phyloP scores from a whole-genome alignment of 2,329 filamentous ascomycete genomes.

The Cercospora sesami region DNA sequence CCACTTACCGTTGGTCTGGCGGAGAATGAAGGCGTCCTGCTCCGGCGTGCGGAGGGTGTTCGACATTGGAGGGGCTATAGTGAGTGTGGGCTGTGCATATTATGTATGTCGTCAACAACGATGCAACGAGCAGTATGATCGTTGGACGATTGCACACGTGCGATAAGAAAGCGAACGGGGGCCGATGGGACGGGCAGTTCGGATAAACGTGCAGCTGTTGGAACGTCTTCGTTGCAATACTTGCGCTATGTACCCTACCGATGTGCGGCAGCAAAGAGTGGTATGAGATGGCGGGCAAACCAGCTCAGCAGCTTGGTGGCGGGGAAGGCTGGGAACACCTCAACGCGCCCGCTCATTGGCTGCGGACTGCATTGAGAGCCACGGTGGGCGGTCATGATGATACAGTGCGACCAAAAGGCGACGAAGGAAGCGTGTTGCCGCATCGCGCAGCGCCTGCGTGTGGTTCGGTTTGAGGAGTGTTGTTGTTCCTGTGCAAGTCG shows the following conservation, averaged over 20 bases:
- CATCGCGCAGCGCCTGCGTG: not conserved
- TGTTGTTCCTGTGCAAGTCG: not conserved
- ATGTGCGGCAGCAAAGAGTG: not conserved
- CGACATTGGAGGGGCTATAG: conserved; percentile 16
- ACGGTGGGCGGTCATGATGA: not conserved
- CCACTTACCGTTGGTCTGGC: conserved; percentile 28
- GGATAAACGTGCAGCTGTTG: conserved; percentile 7
- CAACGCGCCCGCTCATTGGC: conserved; percentile 5
- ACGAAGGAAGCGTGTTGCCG: not conserved
- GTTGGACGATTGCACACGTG: conserved; percentile 8
- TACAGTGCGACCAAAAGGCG: not conserved
- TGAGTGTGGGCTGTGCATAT: not conserved
- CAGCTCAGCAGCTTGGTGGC: conserved; percentile 7
- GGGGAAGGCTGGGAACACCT: conserved; percentile 10
- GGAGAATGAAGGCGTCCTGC: conserved; percentile 18
- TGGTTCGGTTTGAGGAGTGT: not conserved
- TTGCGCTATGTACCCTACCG: not conserved
- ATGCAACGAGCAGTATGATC: not conserved
- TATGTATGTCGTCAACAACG: not conserved
- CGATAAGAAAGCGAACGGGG: conserved; percentile 9
- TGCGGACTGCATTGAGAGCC: not conserved
- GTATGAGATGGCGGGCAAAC: conserved; percentile 7
- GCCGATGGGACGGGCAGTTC: conserved; percentile 7
- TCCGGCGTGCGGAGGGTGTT: conserved; percentile 10
- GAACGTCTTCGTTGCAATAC: conserved; percentile 6